phyloP scores from a whole-genome alignment of 257 asterid species.

The Verbena officinalis region DNA sequence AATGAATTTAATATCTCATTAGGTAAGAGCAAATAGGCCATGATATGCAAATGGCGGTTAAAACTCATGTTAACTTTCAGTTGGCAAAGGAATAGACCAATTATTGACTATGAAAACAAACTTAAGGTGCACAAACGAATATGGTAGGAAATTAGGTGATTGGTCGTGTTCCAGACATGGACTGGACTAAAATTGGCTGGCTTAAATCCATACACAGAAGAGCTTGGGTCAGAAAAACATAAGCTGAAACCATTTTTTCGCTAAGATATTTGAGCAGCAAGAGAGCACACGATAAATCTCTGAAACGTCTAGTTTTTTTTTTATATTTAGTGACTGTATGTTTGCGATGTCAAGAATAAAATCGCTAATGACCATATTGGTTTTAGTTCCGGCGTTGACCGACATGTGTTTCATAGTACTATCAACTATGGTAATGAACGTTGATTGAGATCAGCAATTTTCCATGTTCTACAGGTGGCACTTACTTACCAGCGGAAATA shows the following conservation, averaged over 20 bases:
- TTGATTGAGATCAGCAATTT: not conserved
- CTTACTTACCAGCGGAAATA: constrained; percentile 89
- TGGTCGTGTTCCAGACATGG: not conserved
- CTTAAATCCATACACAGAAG: constrained; percentile 4
- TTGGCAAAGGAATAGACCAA: not conserved
- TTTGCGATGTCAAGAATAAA: constrained; percentile 1
- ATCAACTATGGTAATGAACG: not conserved
- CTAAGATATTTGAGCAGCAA: not conserved
- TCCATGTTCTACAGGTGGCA: constrained; percentile 11
- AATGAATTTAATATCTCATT: constrained; percentile 27
- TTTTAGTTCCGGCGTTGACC: not conserved
- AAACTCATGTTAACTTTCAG: not conserved
- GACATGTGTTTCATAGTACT: not conserved
- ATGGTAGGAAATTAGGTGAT: not conserved
- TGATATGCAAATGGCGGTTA: constrained; percentile 3
- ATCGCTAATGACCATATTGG: not conserved
- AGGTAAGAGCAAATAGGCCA: constrained; percentile 15
- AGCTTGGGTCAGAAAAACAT: not conserved
- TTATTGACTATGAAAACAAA: constrained; percentile 4
- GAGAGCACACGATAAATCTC: not conserved
- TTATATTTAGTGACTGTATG: not conserved
- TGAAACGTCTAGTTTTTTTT: not conserved
- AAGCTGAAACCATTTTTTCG: not conserved
- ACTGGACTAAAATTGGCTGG: not conserved
- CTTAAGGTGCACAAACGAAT: not conserved